Evolutionary conservation across 371 early-diverging fungal genomes (phyloP).

Genomic region (Mucor plumbeus): DNA sequence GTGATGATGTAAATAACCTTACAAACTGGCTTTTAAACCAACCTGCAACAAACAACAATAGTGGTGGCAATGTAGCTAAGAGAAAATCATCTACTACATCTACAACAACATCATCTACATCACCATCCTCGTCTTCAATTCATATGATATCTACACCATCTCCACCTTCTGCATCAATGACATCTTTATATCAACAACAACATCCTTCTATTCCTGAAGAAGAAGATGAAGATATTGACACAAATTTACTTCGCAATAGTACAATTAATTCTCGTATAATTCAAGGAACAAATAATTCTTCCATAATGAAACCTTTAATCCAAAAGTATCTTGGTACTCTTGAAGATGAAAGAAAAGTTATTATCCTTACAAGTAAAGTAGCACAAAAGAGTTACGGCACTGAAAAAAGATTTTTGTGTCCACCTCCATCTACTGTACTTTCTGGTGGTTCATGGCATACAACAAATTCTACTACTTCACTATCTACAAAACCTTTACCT

Average conservation of each 20-base stretch:
- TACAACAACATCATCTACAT: conserved; percentile 16
- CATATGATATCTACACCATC: conserved; percentile 44
- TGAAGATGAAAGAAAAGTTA: conserved; percentile 69
- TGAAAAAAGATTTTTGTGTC: conserved; percentile 84
- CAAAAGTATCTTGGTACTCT: conserved; percentile 45
- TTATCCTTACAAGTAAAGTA: conserved; percentile 80
- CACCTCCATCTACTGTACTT: conserved; percentile 81
- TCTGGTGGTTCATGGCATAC: conserved; percentile 63
- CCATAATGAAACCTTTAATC: conserved; percentile 40
- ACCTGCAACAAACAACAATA: conserved; percentile 12
- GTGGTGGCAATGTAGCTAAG: not conserved
- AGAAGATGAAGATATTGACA: conserved; percentile 47
- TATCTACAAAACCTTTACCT: conserved; percentile 20
- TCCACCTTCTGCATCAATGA: conserved; percentile 45
- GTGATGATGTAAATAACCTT: conserved; percentile 17
- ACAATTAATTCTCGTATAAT: conserved; percentile 34
- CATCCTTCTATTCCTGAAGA: conserved; percentile 56
- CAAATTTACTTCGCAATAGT: conserved; percentile 17
- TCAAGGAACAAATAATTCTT: conserved; percentile 33
- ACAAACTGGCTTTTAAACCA: conserved; percentile 25
- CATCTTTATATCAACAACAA: conserved; percentile 25
- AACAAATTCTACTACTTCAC: not conserved
- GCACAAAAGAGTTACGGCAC: conserved; percentile 89
- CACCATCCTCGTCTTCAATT: conserved; percentile 28
- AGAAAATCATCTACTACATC: conserved; percentile 23